A percentile compares a stretch with the other conserved stretches of the same genome.
These are phyloP conservation scores for Lepidopterella palustris DNA, from an alignment of 495 filamentous ascomycete genomes.

Conservation along the genomic window DNA sequence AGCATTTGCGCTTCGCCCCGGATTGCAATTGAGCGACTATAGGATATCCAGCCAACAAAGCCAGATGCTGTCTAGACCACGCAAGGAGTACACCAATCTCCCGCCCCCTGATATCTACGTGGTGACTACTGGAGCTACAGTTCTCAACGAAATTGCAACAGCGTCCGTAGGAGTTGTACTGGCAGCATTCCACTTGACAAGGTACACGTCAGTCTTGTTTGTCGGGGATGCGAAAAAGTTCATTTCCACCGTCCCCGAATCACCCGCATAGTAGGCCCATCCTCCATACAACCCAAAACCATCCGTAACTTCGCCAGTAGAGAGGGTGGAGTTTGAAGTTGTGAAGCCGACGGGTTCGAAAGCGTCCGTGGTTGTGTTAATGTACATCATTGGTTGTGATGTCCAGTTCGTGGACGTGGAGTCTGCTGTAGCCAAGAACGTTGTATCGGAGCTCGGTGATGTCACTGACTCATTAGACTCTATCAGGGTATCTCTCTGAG, in stretches of 20 bases:
- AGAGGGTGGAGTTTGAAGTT: background rate
- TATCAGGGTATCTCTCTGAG: background rate
- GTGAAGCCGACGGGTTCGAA: slow-evolving; percentile 13
- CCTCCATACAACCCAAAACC: slow-evolving; percentile 19
- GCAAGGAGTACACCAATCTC: too few relatives aligned
- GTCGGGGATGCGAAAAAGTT: slow-evolving; percentile 12
- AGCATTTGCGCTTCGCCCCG: too few relatives aligned
- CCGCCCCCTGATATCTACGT: too few relatives aligned
- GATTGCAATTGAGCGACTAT: too few relatives aligned
- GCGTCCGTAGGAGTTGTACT: slow-evolving; percentile 2
- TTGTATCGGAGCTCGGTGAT: slow-evolving; percentile 1
- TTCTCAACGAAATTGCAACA: slow-evolving; percentile 7
- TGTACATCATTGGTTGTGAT: slow-evolving; percentile 7
- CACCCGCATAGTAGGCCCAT: slow-evolving; percentile 12
- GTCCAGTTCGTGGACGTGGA: slow-evolving; percentile 1
- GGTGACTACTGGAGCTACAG: slow-evolving; percentile 5
- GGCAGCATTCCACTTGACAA: slow-evolving; percentile 17
- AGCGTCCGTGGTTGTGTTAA: slow-evolving; percentile 4
- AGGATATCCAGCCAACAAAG: too few relatives aligned
- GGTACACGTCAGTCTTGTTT: slow-evolving; percentile 12
- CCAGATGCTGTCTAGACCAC: too few relatives aligned
- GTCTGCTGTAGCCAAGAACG: slow-evolving; percentile 12
- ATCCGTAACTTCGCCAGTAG: background rate
- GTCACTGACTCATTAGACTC: background rate
- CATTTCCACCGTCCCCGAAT: slow-evolving; percentile 7